Evolutionary conservation across 106 monocot species (phyloP).

Genomic region (Phalaenopsis equestris): DNA sequence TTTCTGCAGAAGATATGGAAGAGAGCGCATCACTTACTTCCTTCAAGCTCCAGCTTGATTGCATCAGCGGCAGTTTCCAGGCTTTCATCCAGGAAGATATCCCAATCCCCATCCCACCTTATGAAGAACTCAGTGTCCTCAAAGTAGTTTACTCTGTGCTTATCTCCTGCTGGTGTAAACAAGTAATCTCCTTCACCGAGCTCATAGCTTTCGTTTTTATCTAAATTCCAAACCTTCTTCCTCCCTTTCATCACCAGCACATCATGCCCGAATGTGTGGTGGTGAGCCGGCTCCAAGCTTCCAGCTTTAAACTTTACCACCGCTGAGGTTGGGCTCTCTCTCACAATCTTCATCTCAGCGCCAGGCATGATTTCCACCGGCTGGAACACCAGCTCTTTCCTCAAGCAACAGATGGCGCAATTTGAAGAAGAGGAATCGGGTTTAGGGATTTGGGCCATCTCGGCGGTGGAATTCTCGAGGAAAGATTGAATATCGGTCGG

Average conservation of each 20-base stretch:
- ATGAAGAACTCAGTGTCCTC: constrained; percentile 94
- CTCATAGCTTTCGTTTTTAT: constrained; percentile 58
- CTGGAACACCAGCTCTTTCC: constrained; percentile 64
- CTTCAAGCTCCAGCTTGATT: constrained; percentile 34
- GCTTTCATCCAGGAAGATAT: constrained; percentile 83
- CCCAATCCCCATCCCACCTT: constrained; percentile 89
- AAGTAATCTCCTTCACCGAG: constrained; percentile 64
- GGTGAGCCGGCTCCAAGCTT: constrained; percentile 85
- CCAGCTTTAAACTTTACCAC: constrained; percentile 69
- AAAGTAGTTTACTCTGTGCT: constrained; percentile 79
- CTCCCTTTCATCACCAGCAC: constrained; percentile 72
- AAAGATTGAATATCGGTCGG: constrained; percentile 45
- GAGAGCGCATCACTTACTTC: neutral
- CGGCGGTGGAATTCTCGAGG: constrained; percentile 48
- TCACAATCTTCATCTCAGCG: constrained; percentile 77
- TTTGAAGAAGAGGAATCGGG: neutral
- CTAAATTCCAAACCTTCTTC: constrained; percentile 87
- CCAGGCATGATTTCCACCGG: constrained; percentile 80
- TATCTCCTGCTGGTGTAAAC: constrained; percentile 74
- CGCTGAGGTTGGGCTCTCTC: constrained; percentile 79
- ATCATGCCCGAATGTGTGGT: constrained; percentile 85
- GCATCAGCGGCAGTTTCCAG: constrained; percentile 41
- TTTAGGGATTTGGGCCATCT: constrained; percentile 54
- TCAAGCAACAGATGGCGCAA: constrained; percentile 68
- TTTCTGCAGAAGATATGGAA: neutral